Percentiles rank a stretch among this genome's conserved stretches.
Conservation (phyloP, 768 basidiomycete species). For the Lenzites betulinus region DNA sequence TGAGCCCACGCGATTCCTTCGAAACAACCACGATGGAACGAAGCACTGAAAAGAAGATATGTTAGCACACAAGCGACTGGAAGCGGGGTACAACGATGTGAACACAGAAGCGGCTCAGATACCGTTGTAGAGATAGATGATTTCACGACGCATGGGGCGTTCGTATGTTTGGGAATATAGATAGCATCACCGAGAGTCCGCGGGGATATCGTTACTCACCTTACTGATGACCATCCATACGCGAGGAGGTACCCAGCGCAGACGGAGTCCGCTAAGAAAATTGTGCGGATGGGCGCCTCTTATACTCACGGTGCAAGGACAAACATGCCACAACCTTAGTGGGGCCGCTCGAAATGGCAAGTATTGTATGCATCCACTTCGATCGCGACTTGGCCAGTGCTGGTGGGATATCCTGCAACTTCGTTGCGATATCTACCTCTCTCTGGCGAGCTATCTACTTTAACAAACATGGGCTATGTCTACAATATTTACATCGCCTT, state of each 20-base stretch:
- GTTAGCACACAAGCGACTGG: slow-evolving; percentile 17
- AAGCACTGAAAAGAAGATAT: not conserved
- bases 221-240: not conserved
- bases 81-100: not conserved
- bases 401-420: too few relatives aligned
- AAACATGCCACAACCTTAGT: not conserved
- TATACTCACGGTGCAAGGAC: not conserved
- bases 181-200: slow-evolving; percentile 17
- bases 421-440: too few relatives aligned
- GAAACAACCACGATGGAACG: not conserved
- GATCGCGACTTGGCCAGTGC: too few relatives aligned
- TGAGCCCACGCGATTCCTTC: not conserved
- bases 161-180: slow-evolving; percentile 30
- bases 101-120: slow-evolving; percentile 20
- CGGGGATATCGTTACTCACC: slow-evolving; percentile 5
- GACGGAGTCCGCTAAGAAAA: not conserved
- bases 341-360: not conserved
- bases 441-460: too few relatives aligned
- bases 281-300: not conserved
- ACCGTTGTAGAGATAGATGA: slow-evolving; percentile 28
- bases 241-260: too few relatives aligned
- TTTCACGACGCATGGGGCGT: slow-evolving; percentile 25
- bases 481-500: too few relatives aligned
- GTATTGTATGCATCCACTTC: too few relatives aligned
- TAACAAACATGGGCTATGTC: too few relatives aligned